Conservation (phyloP, 257 asterid genomes). For the Anisodus acutangulus region DNA sequence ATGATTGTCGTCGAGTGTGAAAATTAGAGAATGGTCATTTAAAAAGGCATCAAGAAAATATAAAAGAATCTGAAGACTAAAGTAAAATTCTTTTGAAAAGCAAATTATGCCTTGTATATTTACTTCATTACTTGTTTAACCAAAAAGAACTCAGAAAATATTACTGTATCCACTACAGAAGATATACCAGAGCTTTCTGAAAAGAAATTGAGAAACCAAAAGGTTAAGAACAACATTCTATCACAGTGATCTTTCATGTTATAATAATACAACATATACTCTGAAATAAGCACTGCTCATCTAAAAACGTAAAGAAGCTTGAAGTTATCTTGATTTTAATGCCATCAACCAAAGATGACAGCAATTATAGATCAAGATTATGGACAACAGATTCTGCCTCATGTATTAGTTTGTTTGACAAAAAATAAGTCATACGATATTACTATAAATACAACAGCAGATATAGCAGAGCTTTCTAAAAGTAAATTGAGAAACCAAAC, state of each 20-base stretch:
- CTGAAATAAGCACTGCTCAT: no score
- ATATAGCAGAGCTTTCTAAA: no score
- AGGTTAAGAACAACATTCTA: neutral
- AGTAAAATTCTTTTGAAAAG: neutral
- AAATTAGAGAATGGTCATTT: neutral
- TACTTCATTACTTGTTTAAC: neutral
- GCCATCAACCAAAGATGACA: no score
- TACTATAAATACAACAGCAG: no score
- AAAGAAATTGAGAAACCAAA: neutral
- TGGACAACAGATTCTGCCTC: no score
- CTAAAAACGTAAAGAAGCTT: no score
- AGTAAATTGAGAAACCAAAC: no score
- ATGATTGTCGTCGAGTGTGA: neutral
- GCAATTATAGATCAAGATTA: no score
- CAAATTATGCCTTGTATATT: neutral
- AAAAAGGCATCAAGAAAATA: neutral
- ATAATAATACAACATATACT: no score
- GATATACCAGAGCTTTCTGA: neutral
- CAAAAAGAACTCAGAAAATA: neutral
- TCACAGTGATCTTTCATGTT: neutral
- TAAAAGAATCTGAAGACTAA: neutral
- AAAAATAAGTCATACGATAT: no score
- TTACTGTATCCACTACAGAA: neutral
- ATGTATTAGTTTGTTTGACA: no score
- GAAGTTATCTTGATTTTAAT: no score